These are phyloP conservation scores for Phaeoacremonium minimum DNA, from an alignment of 2,329 filamentous ascomycete genomes.

Conservation along the genomic window DNA sequence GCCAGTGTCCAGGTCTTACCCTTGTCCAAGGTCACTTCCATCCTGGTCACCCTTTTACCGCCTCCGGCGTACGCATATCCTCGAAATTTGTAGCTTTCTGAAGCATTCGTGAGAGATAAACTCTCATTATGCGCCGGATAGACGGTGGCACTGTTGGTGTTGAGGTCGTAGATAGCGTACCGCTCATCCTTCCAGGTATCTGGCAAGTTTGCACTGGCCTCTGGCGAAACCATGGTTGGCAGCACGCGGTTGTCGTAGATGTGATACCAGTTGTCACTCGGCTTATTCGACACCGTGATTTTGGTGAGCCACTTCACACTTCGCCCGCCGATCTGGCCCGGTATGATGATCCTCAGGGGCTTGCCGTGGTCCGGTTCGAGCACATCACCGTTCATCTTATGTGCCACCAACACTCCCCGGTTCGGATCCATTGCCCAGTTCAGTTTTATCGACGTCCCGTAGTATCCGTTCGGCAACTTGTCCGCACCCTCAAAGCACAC, in stretches of 20 bases:
- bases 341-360: constrained; percentile 77
- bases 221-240: constrained; percentile 80
- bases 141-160: constrained; percentile 77
- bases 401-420: constrained; percentile 78
- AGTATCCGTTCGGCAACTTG: constrained; percentile 80
- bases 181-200: constrained; percentile 84
- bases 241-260: constrained; percentile 90
- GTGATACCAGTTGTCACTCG: constrained; percentile 93
- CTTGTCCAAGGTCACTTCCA: constrained; percentile 80
- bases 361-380: constrained; percentile 82
- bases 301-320: constrained; percentile 91
- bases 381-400: constrained; percentile 84
- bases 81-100: constrained; percentile 57
- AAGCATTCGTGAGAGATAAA: constrained; percentile 42
- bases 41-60: constrained; percentile 75
- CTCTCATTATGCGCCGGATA: constrained; percentile 76
- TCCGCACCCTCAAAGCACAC: constrained; percentile 92
- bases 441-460: constrained; percentile 82
- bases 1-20: constrained; percentile 77
- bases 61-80: constrained; percentile 90
- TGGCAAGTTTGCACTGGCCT: constrained; percentile 68
- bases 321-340: constrained; percentile 85
- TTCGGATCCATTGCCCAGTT: constrained; percentile 85
- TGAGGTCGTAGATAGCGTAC: constrained; percentile 91
- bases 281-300: constrained; percentile 70